Evolutionary conservation across 2,329 filamentous ascomycete genomes (phyloP).

Genomic region (Epichloe baconii): DNA sequence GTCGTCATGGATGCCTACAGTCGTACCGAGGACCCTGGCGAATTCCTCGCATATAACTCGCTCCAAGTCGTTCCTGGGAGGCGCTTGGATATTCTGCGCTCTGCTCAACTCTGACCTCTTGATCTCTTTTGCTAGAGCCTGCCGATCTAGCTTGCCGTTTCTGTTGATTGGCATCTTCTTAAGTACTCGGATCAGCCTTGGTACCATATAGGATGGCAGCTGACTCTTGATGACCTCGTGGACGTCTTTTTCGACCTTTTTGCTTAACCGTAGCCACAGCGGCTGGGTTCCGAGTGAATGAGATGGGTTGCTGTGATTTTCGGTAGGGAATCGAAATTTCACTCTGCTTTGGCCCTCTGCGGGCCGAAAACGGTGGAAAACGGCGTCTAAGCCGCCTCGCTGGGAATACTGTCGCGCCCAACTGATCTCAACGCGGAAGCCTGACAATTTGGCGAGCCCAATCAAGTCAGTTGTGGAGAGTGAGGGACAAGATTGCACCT

Average conservation of each 20-base stretch:
- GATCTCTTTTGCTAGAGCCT: neutral
- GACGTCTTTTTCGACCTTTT: neutral
- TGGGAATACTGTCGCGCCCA: conserved; percentile 26
- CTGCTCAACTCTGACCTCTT: no score
- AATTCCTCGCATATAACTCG: neutral
- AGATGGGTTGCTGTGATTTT: conserved; percentile 3
- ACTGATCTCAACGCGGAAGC: conserved; percentile 31
- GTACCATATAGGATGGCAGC: neutral
- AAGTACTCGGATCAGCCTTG: neutral
- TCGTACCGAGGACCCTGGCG: neutral
- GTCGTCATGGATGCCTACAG: neutral
- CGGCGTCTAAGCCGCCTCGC: conserved; percentile 6
- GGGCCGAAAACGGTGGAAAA: no score
- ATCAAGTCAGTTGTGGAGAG: conserved; percentile 8
- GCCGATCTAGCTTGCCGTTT: neutral
- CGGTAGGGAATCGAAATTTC: conserved; percentile 7
- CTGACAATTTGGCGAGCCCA: conserved; percentile 16
- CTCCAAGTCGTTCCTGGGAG: neutral
- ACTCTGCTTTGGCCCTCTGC: neutral
- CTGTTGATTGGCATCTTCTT: neutral
- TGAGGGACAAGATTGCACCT: neutral
- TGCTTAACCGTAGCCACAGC: neutral
- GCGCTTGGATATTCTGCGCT: no score
- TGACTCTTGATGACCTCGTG: neutral
- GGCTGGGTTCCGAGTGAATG: neutral